phyloP scores from a whole-genome alignment of 169 alveolate genomes.

The Perkinsus olseni region DNA sequence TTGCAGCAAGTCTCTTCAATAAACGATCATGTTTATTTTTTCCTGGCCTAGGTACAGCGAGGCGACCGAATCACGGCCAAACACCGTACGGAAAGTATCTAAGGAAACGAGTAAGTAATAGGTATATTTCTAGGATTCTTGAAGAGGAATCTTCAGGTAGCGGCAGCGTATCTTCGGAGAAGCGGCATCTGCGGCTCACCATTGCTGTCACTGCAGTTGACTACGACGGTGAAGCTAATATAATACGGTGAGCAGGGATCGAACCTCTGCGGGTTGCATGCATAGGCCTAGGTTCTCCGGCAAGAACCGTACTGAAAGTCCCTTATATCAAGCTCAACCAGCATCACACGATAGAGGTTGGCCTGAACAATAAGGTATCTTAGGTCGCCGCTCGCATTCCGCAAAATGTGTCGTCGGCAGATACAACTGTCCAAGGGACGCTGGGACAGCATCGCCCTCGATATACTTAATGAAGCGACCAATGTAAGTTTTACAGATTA shows the following conservation, averaged over 20 bases:
- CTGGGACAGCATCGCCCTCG: not conserved
- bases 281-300: not conserved
- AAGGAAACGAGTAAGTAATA: not conserved
- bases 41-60: not conserved
- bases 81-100: not conserved
- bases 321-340: not conserved
- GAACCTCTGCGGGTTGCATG: not conserved
- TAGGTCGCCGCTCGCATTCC: not conserved
- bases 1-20: too few relatives aligned
- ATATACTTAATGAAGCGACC: not conserved
- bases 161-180: not conserved
- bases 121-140: too few relatives aligned
- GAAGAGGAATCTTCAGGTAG: not conserved
- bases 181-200: not conserved
- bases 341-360: not conserved
- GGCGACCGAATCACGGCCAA: not conserved
- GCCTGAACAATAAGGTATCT: not conserved
- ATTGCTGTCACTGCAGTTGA: not conserved
- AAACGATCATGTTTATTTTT: not conserved
- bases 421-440: not conserved
- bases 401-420: not conserved
- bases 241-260: not conserved
- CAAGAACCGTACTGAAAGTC: not conserved
- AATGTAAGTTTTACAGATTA: not conserved
- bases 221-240: not conserved